Evolutionary conservation across 2,329 filamentous ascomycete species (phyloP).

Genomic region (Nannizzia gypsea): DNA sequence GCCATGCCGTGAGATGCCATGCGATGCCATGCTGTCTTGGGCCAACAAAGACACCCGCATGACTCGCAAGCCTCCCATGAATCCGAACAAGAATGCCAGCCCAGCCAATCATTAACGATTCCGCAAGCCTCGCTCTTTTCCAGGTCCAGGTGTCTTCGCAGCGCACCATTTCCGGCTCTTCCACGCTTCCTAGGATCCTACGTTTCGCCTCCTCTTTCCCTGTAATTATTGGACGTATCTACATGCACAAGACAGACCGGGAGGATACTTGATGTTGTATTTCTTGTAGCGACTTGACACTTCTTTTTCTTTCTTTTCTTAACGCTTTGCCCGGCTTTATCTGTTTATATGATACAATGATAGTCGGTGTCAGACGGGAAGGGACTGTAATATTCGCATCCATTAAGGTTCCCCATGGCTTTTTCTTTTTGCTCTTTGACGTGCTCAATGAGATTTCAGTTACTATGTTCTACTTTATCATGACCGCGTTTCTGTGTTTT

Average conservation of each 20-base stretch:
- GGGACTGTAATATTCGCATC: background rate
- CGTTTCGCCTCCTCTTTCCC: background rate
- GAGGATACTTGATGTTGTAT: background rate
- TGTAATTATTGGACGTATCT: constrained; percentile 4
- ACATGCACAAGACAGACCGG: background rate
- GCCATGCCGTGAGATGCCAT: too few species aligned
- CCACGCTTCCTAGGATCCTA: background rate
- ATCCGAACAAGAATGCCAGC: background rate
- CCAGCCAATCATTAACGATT: background rate
- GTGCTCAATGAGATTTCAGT: background rate
- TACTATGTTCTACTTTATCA: background rate
- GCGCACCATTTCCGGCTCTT: background rate
- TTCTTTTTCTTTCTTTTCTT: background rate
- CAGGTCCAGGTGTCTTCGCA: background rate
- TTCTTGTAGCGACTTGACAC: constrained; percentile 1
- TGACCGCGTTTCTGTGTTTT: background rate
- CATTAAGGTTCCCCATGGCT: background rate
- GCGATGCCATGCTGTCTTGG: background rate
- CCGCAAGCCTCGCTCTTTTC: background rate
- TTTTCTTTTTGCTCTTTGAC: background rate
- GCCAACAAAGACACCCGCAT: background rate
- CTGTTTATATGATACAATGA: background rate
- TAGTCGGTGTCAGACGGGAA: background rate
- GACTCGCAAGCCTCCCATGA: background rate
- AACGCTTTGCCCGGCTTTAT: background rate